Base-by-base conservation (phyloP, 2,329 filamentous ascomycete species). In the Cordyceps cateniannulata region DNA sequence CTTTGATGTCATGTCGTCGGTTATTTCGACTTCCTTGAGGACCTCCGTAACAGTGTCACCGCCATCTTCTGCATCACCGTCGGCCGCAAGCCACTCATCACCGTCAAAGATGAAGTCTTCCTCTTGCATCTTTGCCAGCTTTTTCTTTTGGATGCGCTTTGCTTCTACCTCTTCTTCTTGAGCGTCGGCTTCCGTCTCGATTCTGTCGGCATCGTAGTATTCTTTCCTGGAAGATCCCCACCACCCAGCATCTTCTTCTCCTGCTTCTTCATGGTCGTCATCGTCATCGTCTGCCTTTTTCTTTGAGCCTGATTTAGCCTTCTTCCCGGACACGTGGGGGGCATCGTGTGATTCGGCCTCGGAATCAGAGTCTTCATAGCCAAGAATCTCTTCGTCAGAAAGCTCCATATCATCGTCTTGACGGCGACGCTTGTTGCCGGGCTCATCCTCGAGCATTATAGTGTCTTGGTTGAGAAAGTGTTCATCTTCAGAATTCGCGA, bases 101-200 rank as follows among this genome's bases (percentile, higher is more conserved):
- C 96, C 90, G 68, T 98, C 92, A 65, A 98, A 96, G 9, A 91
- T 88, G 70, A 97, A 99, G 71, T 99, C 95, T 44, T 89, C 89
- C 66, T 96, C 93, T 6, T 86, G 85, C 90, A 99, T 95, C 66
- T 89, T 87, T 66, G 91, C 83, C 25, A 98, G 75, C 71, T 95
- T 93, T 80, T 96, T 97, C 75, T 92, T 87, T 73, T 98, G 93
- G 63, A 99, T 75, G 63, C 91, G 82, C 72, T 88, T 87, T 3
- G 93, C 95, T 72, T 99, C 96, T 12, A 83, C 85, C 74, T 99
- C 96, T 78, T 99, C 95, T 69, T 95, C 93, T 35, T 96, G 75
- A 0, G 95, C 95, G 68, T 85, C 82, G 42, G 78, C 81, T 71
- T 87, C 84, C 6, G 83, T 85, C 69, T 85, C 82, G 65, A 84